A percentile compares a stretch with the other conserved stretches of the same genome.
These are phyloP conservation scores for Cyberlindnera meyerae DNA, from an alignment of 805 yeast species.

Conservation along the genomic window DNA sequence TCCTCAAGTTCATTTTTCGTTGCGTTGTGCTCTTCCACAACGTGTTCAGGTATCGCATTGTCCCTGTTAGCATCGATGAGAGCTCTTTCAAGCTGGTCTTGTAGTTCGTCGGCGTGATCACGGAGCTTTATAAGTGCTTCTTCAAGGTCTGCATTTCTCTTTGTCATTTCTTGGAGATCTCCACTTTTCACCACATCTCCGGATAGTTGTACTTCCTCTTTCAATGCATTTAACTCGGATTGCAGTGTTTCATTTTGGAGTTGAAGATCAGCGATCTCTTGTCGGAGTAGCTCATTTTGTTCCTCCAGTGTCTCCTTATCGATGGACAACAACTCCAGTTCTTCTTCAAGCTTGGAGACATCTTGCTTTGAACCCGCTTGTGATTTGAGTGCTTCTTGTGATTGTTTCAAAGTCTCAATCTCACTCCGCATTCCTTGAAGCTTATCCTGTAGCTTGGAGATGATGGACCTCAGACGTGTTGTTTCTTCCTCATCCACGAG, in stretches of 20 bases:
- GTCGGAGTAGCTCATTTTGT: slow-evolving; percentile 28
- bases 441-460: slow-evolving; percentile 43
- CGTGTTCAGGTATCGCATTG: slow-evolving; percentile 29
- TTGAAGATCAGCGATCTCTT: slow-evolving; percentile 15
- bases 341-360: slow-evolving; percentile 22
- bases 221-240: slow-evolving; percentile 8
- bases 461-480: slow-evolving; percentile 26
- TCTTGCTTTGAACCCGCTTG: slow-evolving; percentile 25
- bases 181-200: neutral
- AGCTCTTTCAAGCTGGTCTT: slow-evolving; percentile 27
- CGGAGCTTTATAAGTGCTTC: slow-evolving; percentile 34
- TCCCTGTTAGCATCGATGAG: slow-evolving; percentile 25
- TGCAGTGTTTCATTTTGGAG: slow-evolving; percentile 8
- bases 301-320: slow-evolving; percentile 42
- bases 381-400: slow-evolving; percentile 24
- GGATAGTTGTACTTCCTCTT: slow-evolving; percentile 11
- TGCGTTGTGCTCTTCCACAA: slow-evolving; percentile 31
- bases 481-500: slow-evolving; percentile 7
- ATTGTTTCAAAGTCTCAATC: slow-evolving; percentile 25
- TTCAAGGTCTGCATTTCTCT: slow-evolving; percentile 37
- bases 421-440: slow-evolving; percentile 31
- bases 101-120: slow-evolving; percentile 26
- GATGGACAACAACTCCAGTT: slow-evolving; percentile 30
- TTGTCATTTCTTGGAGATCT: slow-evolving; percentile 8
- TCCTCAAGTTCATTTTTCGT: slow-evolving; percentile 30